phyloP scores from a whole-genome alignment of 2,329 filamentous ascomycete genomes.

The Chrysoporthe deuterocubensis region DNA sequence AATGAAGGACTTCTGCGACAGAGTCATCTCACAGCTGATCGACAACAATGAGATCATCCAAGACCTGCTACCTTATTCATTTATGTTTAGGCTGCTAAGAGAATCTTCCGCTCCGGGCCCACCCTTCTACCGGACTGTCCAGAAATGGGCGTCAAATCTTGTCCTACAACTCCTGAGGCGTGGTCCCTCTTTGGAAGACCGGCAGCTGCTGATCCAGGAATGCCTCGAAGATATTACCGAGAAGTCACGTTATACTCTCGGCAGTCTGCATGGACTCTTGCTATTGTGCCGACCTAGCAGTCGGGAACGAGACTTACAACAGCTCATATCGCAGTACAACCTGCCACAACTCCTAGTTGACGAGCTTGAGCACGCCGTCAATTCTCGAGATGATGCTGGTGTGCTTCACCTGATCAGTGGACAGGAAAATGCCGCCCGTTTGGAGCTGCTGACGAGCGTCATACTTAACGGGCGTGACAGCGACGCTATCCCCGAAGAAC shows the following conservation, averaged over 20 bases:
- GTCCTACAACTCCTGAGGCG: conserved; percentile 51
- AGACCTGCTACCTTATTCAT: conserved; percentile 41
- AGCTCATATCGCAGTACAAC: conserved; percentile 64
- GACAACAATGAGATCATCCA: conserved; percentile 39
- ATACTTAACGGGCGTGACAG: conserved; percentile 60
- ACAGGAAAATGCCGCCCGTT: conserved; percentile 55
- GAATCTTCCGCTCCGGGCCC: conserved; percentile 66
- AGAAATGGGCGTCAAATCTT: conserved; percentile 23
- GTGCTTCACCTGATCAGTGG: conserved; percentile 52
- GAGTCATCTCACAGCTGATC: conserved; percentile 55
- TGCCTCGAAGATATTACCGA: conserved; percentile 72
- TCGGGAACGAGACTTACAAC: conserved; percentile 59
- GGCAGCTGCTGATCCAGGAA: conserved; percentile 64
- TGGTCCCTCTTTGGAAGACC: conserved; percentile 59
- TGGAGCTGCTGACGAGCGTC: conserved; percentile 61
- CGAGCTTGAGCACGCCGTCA: conserved; percentile 64
- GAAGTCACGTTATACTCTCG: conserved; percentile 67
- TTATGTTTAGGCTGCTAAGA: conserved; percentile 69
- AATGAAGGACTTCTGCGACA: conserved; percentile 66
- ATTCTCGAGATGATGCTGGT: conserved; percentile 44
- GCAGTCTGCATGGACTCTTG: conserved; percentile 71
- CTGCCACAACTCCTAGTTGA: conserved; percentile 65
- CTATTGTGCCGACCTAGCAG: conserved; percentile 51
- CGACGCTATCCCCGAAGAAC: conserved; percentile 61
- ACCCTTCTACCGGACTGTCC: conserved; percentile 39